Evolutionary conservation across 2,329 filamentous ascomycete genomes (phyloP).

Genomic region (Aureobasidium sp.): DNA sequence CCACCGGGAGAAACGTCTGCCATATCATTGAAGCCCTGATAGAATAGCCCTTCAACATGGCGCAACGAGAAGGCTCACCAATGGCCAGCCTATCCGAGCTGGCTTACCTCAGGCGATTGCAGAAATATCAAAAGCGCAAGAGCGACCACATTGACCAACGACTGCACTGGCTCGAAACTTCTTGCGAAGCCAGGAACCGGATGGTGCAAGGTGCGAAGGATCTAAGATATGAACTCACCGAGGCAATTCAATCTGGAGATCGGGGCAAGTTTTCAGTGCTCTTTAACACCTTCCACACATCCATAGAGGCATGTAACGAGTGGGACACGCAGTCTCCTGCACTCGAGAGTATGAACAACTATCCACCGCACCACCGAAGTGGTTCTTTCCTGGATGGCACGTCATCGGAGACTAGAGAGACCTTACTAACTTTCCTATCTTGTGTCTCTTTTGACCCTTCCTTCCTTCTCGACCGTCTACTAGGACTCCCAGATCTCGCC

Average conservation of each 20-base stretch:
- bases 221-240: conserved; percentile 67
- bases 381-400: conserved; percentile 57
- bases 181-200: conserved; percentile 66
- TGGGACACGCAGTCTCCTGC: conserved; percentile 24
- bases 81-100: conserved; percentile 55
- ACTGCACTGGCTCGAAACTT: conserved; percentile 66
- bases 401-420: conserved; percentile 64
- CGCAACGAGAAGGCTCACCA: background rate
- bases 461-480: conserved; percentile 77
- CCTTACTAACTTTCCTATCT: conserved; percentile 71
- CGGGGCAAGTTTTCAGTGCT: conserved; percentile 68
- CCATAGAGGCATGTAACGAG: conserved; percentile 39
- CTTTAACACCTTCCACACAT: conserved; percentile 72
- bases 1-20: too few relatives aligned
- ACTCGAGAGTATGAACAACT: background rate
- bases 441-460: conserved; percentile 79
- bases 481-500: conserved; percentile 66
- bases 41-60: conserved; percentile 16
- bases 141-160: conserved; percentile 64
- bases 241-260: conserved; percentile 71
- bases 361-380: conserved; percentile 29
- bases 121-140: conserved; percentile 76
- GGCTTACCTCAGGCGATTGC: conserved; percentile 68
- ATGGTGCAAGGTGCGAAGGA: conserved; percentile 68
- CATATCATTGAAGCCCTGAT: conserved; percentile 17